phyloP scores from a whole-genome alignment of 2,329 filamentous ascomycete genomes.

The Alternaria sp. region DNA sequence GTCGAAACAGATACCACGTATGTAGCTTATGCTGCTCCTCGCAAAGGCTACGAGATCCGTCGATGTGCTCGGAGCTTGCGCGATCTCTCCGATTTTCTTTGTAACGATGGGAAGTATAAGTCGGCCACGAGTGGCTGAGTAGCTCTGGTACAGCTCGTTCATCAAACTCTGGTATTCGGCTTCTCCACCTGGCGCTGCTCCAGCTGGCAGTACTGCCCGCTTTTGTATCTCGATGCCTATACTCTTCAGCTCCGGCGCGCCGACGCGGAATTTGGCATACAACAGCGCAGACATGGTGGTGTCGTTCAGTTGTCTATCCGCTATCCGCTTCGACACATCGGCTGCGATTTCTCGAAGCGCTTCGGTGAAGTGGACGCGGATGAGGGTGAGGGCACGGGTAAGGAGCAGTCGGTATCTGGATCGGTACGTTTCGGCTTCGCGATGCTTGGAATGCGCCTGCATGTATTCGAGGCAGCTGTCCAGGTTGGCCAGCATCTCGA shows the following conservation, averaged over 20 bases:
- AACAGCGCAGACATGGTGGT: constrained; percentile 73
- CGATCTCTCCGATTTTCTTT: constrained; percentile 65
- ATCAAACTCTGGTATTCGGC: constrained; percentile 71
- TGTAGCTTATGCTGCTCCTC: constrained; percentile 68
- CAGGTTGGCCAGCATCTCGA: constrained; percentile 84
- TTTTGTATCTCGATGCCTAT: constrained; percentile 73
- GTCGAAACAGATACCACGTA: constrained; percentile 69
- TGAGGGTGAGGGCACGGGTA: constrained; percentile 69
- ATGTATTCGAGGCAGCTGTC: constrained; percentile 94
- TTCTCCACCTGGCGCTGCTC: constrained; percentile 63
- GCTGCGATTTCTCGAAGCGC: constrained; percentile 67
- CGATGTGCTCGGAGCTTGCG: constrained; percentile 64
- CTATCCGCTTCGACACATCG: constrained; percentile 67
- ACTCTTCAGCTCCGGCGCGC: constrained; percentile 68
- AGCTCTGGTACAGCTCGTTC: constrained; percentile 69
- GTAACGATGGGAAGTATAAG: constrained; percentile 67
- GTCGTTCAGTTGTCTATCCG: constrained; percentile 71
- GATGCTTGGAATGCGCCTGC: constrained; percentile 81
- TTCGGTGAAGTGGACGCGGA: constrained; percentile 70
- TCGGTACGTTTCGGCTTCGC: constrained; percentile 85
- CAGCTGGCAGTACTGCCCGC: constrained; percentile 65
- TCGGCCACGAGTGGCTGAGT: constrained; percentile 63
- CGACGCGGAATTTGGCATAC: constrained; percentile 74
- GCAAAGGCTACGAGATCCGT: constrained; percentile 71
- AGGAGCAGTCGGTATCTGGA: constrained; percentile 86